phyloP scores from a whole-genome alignment of 2,329 filamentous ascomycete genomes.

The Aspergillus aculeatinus region DNA sequence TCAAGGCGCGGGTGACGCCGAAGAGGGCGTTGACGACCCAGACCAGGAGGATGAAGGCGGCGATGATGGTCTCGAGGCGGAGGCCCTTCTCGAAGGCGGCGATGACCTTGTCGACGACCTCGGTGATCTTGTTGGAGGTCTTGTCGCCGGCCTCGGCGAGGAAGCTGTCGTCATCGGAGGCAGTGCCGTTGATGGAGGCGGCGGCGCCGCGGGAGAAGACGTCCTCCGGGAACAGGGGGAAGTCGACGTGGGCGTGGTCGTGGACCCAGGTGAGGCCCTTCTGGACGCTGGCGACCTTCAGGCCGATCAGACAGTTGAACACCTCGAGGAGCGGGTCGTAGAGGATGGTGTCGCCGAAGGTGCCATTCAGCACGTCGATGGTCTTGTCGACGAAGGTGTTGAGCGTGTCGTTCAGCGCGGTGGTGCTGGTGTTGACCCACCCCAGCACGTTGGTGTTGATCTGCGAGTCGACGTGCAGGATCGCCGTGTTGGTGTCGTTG shows the following conservation, averaged over 20 bases:
- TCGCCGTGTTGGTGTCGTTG: slow-evolving; percentile 69
- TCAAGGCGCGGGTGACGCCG: slow-evolving; percentile 66
- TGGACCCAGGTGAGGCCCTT: slow-evolving; percentile 91
- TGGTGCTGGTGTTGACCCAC: slow-evolving; percentile 82
- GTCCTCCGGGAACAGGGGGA: slow-evolving; percentile 75
- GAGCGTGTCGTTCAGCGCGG: slow-evolving; percentile 79
- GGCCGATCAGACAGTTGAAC: slow-evolving; percentile 79
- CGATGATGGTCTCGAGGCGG: slow-evolving; percentile 75
- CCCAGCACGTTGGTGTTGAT: slow-evolving; percentile 84
- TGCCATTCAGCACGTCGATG: slow-evolving; percentile 67
- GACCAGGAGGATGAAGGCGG: slow-evolving; percentile 68
- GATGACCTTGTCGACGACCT: slow-evolving; percentile 69
- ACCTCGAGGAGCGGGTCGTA: slow-evolving; percentile 75
- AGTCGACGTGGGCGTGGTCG: slow-evolving; percentile 77
- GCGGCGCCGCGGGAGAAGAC: slow-evolving; percentile 80
- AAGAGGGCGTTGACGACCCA: slow-evolving; percentile 77
- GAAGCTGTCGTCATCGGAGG: slow-evolving; percentile 63
- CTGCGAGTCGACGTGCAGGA: slow-evolving; percentile 62
- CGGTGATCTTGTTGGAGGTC: slow-evolving; percentile 78
- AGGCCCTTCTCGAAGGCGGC: slow-evolving; percentile 67
- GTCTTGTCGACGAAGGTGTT: slow-evolving; percentile 79
- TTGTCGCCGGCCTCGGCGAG: slow-evolving; percentile 72
- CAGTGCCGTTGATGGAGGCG: slow-evolving; percentile 50
- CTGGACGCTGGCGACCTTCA: slow-evolving; percentile 83
- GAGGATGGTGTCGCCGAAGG: slow-evolving; percentile 80